phyloP scores from a whole-genome alignment of 257 asterid species.

The Echites panduratus region DNA sequence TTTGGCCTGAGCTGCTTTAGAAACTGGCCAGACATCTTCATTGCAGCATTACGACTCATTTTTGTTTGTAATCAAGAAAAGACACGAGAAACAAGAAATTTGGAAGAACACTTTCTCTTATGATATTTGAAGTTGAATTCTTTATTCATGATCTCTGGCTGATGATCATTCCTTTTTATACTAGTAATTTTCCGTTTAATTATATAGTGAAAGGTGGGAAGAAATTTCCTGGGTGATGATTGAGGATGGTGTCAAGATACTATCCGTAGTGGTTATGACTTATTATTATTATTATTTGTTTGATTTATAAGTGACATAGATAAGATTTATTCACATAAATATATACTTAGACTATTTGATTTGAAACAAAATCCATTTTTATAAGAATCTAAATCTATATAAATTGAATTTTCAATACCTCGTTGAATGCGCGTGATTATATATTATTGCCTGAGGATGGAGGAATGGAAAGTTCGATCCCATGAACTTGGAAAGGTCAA shows the following conservation, averaged over 20 bases:
- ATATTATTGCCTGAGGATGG: not conserved
- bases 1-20: constrained; percentile 19
- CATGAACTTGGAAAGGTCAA: not conserved
- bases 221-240: not conserved
- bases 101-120: not conserved
- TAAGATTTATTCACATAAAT: too few species aligned
- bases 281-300: not conserved
- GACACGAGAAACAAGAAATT: not conserved
- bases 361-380: too few species aligned
- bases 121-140: not conserved
- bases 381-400: too few species aligned
- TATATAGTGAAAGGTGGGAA: not conserved
- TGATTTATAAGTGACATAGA: too few species aligned
- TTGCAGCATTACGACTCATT: constrained; percentile 35
- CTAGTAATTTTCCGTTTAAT: not conserved
- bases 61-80: not conserved
- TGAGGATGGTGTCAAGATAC: not conserved
- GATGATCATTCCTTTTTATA: not conserved
- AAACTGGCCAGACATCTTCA: constrained; percentile 27
- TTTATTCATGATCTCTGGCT: not conserved
- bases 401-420: too few species aligned
- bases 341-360: too few species aligned
- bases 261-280: not conserved
- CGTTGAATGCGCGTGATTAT: too few species aligned
- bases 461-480: not conserved